A percentile compares a stretch with the other conserved stretches of the same genome.
phyloP scores from a whole-genome alignment of 345 rosid species.

The Aquilaria malaccensis region DNA sequence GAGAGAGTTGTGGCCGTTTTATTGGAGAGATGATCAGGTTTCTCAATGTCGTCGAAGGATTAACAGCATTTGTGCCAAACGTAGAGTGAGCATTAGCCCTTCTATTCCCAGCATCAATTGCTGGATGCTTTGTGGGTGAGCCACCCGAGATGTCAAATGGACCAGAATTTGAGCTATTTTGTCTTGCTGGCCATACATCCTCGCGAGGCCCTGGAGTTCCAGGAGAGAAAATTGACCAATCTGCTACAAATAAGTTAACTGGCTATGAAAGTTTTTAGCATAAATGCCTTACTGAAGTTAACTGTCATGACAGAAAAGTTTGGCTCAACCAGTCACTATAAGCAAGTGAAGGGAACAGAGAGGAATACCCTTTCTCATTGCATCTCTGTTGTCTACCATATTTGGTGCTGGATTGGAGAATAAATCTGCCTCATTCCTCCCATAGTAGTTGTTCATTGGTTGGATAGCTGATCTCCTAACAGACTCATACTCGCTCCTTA shows the following conservation, averaged over 20 bases:
- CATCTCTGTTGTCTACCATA: slow-evolving; percentile 63
- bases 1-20: slow-evolving; percentile 89
- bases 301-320: neutral
- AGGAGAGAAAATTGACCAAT: slow-evolving; percentile 73
- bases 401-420: slow-evolving; percentile 51
- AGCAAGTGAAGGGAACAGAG: slow-evolving; percentile 7
- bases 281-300: slow-evolving; percentile 12
- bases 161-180: slow-evolving; percentile 62
- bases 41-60: slow-evolving; percentile 69
- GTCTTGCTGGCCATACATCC: slow-evolving; percentile 88
- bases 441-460: slow-evolving; percentile 58
- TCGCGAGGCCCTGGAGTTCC: slow-evolving; percentile 94
- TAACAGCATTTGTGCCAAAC: slow-evolving; percentile 46
- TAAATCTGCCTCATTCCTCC: slow-evolving; percentile 64
- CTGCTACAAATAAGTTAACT: slow-evolving; percentile 84
- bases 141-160: slow-evolving; percentile 57
- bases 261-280: slow-evolving; percentile 42
- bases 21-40: slow-evolving; percentile 92
- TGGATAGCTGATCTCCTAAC: slow-evolving; percentile 76
- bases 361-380: slow-evolving; percentile 59
- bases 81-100: slow-evolving; percentile 37
- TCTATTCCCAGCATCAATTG: slow-evolving; percentile 55
- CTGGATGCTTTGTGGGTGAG: slow-evolving; percentile 50
- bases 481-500: slow-evolving; percentile 74
- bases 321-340: slow-evolving; percentile 2